Percentiles rank a stretch among this genome's conserved stretches.
phyloP scores from a whole-genome alignment of 2,329 filamentous ascomycete genomes.

The Calonectria ilicicola region DNA sequence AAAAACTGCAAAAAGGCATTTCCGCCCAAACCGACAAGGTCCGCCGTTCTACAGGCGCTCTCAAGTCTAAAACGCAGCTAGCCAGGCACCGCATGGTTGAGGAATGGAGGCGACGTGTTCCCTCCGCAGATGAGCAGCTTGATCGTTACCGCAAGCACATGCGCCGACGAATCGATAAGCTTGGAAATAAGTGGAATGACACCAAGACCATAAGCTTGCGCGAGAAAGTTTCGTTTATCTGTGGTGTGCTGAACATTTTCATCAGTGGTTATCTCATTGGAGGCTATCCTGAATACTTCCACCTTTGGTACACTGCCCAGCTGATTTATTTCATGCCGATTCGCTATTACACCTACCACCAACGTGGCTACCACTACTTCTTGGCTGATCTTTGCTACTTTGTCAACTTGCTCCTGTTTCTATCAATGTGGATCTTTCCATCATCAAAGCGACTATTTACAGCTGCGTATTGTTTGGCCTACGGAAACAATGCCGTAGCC shows the following conservation, averaged over 20 bases:
- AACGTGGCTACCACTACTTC: conserved; percentile 96
- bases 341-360: conserved; percentile 90
- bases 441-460: conserved; percentile 92
- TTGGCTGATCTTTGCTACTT: conserved; percentile 98
- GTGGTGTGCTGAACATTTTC: conserved; percentile 96
- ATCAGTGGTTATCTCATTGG: conserved; percentile 95
- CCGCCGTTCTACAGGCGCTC: conserved; percentile 81
- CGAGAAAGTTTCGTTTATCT: conserved; percentile 97
- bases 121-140: conserved; percentile 90
- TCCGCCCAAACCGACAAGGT: conserved; percentile 88
- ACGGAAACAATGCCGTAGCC: conserved; percentile 96
- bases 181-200: conserved; percentile 89
- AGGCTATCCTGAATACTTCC: conserved; percentile 85
- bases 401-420: conserved; percentile 86
- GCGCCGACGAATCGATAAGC: conserved; percentile 87
- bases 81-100: conserved; percentile 93
- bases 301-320: conserved; percentile 91
- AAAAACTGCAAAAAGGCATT: conserved; percentile 88
- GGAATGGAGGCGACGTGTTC: conserved; percentile 89
- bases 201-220: conserved; percentile 87
- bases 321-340: conserved; percentile 97
- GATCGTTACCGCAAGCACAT: conserved; percentile 91
- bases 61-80: conserved; percentile 80
- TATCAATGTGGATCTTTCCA: conserved; percentile 92
- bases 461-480: conserved; percentile 90